Percentiles rank a stretch among this genome's conserved stretches.
Conservation (phyloP, 805 yeast species). For the Komagataella phaffii region DNA sequence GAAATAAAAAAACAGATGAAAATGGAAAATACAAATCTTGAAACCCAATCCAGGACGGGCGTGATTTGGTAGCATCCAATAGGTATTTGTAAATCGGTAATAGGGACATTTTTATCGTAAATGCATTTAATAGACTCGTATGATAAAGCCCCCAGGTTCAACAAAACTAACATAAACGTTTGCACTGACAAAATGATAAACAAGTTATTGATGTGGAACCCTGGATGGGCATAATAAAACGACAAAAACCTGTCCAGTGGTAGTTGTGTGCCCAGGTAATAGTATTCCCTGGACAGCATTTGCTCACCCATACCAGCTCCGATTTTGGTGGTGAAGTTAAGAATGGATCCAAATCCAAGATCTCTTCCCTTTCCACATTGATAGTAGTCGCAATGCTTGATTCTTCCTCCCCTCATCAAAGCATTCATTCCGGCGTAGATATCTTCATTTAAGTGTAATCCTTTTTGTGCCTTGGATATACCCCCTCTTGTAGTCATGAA, state of each 20-base stretch:
- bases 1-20: constrained; percentile 90
- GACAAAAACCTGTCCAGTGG: constrained; percentile 86
- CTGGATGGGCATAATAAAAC: constrained; percentile 94
- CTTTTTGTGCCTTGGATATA: constrained; percentile 87
- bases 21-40: constrained; percentile 76
- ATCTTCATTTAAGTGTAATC: constrained; percentile 87
- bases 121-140: constrained; percentile 61
- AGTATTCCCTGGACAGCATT: constrained; percentile 81
- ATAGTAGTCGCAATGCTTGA: constrained; percentile 89
- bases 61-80: constrained; percentile 74
- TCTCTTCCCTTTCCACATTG: constrained; percentile 98
- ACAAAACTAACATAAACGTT: constrained; percentile 65
- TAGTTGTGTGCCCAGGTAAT: constrained; percentile 76
- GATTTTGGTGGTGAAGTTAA: constrained; percentile 88
- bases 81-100: constrained; percentile 63
- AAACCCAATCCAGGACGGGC: constrained; percentile 87
- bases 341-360: constrained; percentile 81
- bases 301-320: constrained; percentile 99
- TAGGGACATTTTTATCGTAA: constrained; percentile 53
- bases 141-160: constrained; percentile 67
- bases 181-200: constrained; percentile 83
- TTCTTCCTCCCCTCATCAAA: constrained; percentile 78
- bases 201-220: constrained; percentile 85
- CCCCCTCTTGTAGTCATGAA: constrained; percentile 96
- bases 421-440: constrained; percentile 95